Percentiles rank a stretch among this genome's conserved stretches.
These are phyloP conservation scores for Ministeria vibrans DNA, from an alignment of 78 protist genomes.

Conservation along the genomic window DNA sequence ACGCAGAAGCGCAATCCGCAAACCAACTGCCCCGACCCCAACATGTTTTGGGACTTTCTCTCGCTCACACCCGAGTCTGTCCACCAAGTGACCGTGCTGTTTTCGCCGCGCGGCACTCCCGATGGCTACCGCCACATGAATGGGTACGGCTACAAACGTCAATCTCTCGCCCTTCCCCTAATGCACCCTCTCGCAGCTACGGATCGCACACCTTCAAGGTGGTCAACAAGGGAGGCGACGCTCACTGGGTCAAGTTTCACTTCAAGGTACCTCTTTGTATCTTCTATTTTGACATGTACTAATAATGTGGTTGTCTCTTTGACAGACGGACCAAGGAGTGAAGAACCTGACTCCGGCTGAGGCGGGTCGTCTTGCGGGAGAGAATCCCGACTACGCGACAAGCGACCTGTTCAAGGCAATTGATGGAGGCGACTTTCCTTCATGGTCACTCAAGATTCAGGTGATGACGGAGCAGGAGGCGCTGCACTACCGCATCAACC, in stretches of 20 bases:
- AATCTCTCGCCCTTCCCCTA: too few species aligned
- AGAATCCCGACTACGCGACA: constrained; percentile 58
- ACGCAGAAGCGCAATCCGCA: constrained; percentile 73
- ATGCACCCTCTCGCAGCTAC: background rate
- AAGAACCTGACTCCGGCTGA: constrained; percentile 47
- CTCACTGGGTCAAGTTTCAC: constrained; percentile 61
- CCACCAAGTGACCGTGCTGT: constrained; percentile 57
- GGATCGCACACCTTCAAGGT: constrained; percentile 57
- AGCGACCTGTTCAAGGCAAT: constrained; percentile 66
- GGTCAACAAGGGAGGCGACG: constrained; percentile 50
- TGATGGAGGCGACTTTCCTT: constrained; percentile 59
- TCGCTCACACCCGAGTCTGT: constrained; percentile 67
- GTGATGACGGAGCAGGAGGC: constrained; percentile 62
- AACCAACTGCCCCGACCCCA: constrained; percentile 47
- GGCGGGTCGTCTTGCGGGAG: constrained; percentile 45
- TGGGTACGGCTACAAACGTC: constrained; percentile 59
- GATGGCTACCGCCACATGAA: constrained; percentile 59
- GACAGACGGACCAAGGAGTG: constrained; percentile 53
- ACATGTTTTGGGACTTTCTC: constrained; percentile 66
- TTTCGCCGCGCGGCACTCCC: constrained; percentile 70
- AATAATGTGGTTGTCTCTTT: too few species aligned
- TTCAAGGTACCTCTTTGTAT: too few species aligned
- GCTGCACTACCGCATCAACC: constrained; percentile 45
- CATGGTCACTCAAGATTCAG: constrained; percentile 60
- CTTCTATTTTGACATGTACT: too few species aligned